These are phyloP conservation scores for Lipomyces yamanashiensis DNA, from an alignment of 805 yeast species.

Conservation along the genomic window DNA sequence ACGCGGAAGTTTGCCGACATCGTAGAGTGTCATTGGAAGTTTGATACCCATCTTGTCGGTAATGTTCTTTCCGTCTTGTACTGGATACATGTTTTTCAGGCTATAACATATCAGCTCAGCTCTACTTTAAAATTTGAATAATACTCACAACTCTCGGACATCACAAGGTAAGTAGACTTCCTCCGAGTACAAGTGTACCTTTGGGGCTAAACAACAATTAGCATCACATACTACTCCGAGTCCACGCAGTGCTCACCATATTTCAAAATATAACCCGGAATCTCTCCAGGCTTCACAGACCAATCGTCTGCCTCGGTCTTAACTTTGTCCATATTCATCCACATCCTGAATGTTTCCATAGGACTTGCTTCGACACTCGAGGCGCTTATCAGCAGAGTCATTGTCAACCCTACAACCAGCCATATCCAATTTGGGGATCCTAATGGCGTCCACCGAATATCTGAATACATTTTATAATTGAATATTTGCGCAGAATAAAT, in stretches of 20 bases:
- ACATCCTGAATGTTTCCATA: constrained; percentile 9
- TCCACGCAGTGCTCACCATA: constrained; percentile 23
- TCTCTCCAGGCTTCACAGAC: constrained; percentile 36
- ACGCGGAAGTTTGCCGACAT: constrained; percentile 45
- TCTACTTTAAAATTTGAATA: neutral
- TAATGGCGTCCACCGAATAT: neutral
- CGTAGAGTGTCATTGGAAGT: constrained; percentile 40
- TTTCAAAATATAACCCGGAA: constrained; percentile 38
- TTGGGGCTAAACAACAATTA: constrained; percentile 54
- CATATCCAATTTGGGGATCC: neutral
- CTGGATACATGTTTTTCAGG: constrained; percentile 38
- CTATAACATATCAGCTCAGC: constrained; percentile 42
- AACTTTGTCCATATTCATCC: neutral
- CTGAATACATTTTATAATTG: neutral
- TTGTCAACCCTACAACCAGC: neutral
- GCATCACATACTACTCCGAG: neutral
- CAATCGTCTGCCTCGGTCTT: constrained; percentile 28
- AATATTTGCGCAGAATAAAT: too few relatives aligned
- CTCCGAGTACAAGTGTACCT: constrained; percentile 85
- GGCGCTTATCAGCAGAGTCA: neutral
- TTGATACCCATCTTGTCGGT: constrained; percentile 24
- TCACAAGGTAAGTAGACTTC: constrained; percentile 87
- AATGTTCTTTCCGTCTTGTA: constrained; percentile 43
- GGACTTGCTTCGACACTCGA: constrained; percentile 1
- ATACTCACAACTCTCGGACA: constrained; percentile 62